Base-by-base conservation (phyloP, 345 rosid species). In the Lagerstroemia speciosa region DNA sequence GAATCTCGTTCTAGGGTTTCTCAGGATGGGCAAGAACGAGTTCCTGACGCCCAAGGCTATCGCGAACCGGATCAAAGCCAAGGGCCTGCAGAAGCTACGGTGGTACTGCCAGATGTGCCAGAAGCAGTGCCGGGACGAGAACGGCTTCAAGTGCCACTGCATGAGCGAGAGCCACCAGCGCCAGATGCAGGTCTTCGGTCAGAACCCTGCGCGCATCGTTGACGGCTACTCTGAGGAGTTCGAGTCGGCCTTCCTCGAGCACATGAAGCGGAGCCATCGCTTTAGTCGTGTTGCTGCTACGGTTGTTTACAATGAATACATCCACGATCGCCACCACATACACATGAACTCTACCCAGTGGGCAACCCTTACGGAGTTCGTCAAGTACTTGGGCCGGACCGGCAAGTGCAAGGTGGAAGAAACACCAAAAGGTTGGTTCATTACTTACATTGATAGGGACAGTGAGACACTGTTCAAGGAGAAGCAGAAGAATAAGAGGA, bases 21-120 rank as follows among this genome's bases (percentile, higher is more conserved):
- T 48, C 32, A 7, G 3, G 32, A 88, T 88, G 97, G 97, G 98
- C 3, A 94, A 91, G 83, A 94, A 94, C 82, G 99, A 94, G 69
- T 91, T 89, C 62, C 78, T 94, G 11, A 89, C 97, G 1, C 95
- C 97, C 0, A 89, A 89, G 72, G 99, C 97, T 45, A 94, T 94
- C 50, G 93, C 97, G 0, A 91, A 94, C 64, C 78, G 97, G 68
- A 88, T 87, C 77, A 94, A 88, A 66, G 97, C 99, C 20, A 94
- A 91, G 78, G 99, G 97, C 19, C 91, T 91, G 14, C 99, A 91
- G 76, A 94, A 91, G 83, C 95, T 91, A 8, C 84, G 99, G 55
- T 94, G 99, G 99, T 94, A 94, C 46, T 94, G 96, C 66, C 99
- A 94, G 80, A 94, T 94, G 99, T 89, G 97, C 74, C 92, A 91